Base-by-base conservation (phyloP, 768 basidiomycete genomes). In the Coprinellus aureogranulatus region DNA sequence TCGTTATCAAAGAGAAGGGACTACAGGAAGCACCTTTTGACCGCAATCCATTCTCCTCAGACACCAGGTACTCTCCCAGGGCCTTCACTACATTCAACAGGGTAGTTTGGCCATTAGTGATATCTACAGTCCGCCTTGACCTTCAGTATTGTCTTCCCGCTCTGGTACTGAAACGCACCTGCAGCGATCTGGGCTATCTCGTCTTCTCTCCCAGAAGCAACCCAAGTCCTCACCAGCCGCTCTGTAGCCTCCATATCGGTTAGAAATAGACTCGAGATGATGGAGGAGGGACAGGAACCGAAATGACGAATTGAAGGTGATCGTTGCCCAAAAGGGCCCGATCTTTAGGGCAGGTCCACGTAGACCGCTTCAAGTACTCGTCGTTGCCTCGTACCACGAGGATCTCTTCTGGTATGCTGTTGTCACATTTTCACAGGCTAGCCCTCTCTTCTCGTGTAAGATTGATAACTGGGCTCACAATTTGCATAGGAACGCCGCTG, bases 21-120 rank as follows among this genome's bases (percentile, higher is more conserved):
- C 25, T 14, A 12, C 25, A 48, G 42, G 3, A 50, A 59, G 22
- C 54, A 92, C 96, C 96, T 78, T 92, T 92, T 9, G 83, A 82
- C 27, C 96, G 81, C 11, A 89, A 70, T 3, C 78, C 75, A 63
- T 88, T 90, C 54, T 96, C 90, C 57, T 94, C 91, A 1, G 92
- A 86, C 0, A 92, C 95, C 14, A 99, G 76, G 65, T 90, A 94
- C 62, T 91, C 88, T 41, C 92, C 92, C 0, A 97, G 81, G 25
- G 87, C 85, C 67, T 92, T 94, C 34, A 98, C 92, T 22, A 98
- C 74, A 60, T 87, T 81, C 4, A 94, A 75, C 14, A 97, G 75
- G 20, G 85, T 81, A 9, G 82, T 70, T 22, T 77, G 70, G 20
- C 85, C 85, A 59, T 75, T 74, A 14, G 83, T 81, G 60, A 81